Conservation (phyloP, 176 grass and related monocot genomes). For the Echinochloa phyllopogon region DNA sequence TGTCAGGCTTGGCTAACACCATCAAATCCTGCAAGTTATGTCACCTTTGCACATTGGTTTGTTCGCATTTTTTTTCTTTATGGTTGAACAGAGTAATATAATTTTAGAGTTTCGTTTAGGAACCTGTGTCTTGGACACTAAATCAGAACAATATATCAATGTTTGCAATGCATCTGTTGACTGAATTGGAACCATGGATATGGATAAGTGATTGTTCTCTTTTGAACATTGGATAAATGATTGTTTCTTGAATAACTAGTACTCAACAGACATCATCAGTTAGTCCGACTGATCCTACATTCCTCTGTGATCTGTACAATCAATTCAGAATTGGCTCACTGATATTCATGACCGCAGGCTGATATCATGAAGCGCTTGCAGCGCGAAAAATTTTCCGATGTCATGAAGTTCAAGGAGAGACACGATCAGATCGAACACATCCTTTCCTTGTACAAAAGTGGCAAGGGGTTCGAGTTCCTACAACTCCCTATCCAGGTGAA, state of each 20-base stretch:
- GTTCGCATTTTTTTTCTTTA: neutral
- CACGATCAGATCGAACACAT: slow-evolving; percentile 72
- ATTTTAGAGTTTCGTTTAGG: neutral
- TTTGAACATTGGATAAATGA: neutral
- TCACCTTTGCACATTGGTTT: neutral
- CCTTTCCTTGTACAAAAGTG: slow-evolving; percentile 47
- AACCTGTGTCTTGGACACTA: neutral
- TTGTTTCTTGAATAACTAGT: neutral
- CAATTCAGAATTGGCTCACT: neutral
- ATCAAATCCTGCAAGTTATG: neutral
- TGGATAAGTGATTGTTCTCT: neutral
- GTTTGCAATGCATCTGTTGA: neutral
- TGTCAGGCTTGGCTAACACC: too few relatives aligned
- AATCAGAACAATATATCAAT: neutral
- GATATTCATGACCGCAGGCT: slow-evolving; percentile 35
- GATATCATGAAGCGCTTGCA: slow-evolving; percentile 79
- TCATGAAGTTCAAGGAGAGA: slow-evolving; percentile 62
- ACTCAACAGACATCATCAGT: neutral
- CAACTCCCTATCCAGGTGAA: slow-evolving; percentile 41
- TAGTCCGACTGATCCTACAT: neutral
- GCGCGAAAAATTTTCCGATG: slow-evolving; percentile 62
- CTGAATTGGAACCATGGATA: neutral
- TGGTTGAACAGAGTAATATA: neutral
- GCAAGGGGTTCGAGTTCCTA: slow-evolving; percentile 45
- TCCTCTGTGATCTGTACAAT: neutral